phyloP scores from a whole-genome alignment of 352 stramenopile species.

The Pythium coloratum region DNA sequence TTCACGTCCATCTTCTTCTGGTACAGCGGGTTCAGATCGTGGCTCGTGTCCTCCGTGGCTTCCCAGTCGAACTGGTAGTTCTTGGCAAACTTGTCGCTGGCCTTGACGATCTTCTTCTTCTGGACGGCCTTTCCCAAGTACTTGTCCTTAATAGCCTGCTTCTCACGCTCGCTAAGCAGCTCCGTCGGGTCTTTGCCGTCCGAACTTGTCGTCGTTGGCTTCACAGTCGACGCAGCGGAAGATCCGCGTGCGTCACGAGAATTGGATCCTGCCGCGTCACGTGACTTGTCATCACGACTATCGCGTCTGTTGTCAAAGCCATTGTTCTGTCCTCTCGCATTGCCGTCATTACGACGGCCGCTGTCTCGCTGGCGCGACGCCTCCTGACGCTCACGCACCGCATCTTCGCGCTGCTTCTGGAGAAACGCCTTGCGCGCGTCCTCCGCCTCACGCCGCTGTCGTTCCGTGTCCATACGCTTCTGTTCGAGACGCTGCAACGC shows the following conservation, averaged over 20 bases:
- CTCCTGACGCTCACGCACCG: constrained; percentile 26
- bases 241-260: background rate
- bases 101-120: constrained; percentile 91
- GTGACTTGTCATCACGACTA: constrained; percentile 5
- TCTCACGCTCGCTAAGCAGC: constrained; percentile 65
- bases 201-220: background rate
- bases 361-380: constrained; percentile 20
- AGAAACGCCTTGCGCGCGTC: constrained; percentile 63
- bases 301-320: constrained; percentile 10
- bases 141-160: constrained; percentile 86
- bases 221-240: background rate
- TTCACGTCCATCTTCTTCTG: constrained; percentile 88
- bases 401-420: constrained; percentile 51
- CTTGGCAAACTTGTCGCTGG: constrained; percentile 92
- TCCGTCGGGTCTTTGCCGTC: constrained; percentile 17
- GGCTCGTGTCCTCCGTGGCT: constrained; percentile 88
- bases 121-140: constrained; percentile 86
- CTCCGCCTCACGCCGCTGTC: constrained; percentile 53
- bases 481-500: constrained; percentile 69
- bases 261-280: background rate
- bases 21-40: constrained; percentile 92
- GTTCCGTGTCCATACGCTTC: constrained; percentile 68
- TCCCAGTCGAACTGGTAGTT: constrained; percentile 96
- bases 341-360: background rate
- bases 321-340: constrained; percentile 13